Conservation (phyloP, 169 alveolate genomes). For the Cystoisospora suis region DNA sequence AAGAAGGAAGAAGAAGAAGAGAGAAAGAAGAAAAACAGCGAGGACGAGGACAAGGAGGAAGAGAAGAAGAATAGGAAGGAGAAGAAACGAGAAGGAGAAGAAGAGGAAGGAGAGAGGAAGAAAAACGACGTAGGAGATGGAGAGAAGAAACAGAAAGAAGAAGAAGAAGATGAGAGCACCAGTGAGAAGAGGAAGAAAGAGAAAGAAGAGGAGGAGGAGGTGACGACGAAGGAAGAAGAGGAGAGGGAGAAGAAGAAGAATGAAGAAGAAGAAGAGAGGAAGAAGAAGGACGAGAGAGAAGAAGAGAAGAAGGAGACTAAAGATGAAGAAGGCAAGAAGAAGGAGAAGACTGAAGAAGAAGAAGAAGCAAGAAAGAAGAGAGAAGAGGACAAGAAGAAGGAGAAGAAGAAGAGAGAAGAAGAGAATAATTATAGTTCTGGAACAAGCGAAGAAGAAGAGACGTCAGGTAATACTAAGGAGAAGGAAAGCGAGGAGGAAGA, state of each 20-base stretch:
- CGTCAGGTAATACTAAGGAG: neutral
- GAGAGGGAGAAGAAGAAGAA: neutral
- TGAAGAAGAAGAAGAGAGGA: neutral
- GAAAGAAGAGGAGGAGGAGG: neutral
- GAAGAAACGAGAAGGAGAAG: neutral
- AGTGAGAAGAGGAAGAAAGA: neutral
- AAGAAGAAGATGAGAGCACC: neutral
- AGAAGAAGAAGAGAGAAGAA: neutral
- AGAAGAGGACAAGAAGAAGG: constrained; percentile 12
- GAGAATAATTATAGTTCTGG: neutral
- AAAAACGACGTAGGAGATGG: neutral
- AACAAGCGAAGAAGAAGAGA: neutral
- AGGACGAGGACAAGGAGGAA: neutral
- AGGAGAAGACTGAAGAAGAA: neutral
- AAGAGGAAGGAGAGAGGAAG: neutral
- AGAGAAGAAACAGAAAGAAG: neutral
- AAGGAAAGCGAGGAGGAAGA: constrained; percentile 11
- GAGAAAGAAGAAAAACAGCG: neutral
- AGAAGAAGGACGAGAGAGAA: neutral
- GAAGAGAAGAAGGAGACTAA: constrained; percentile 13
- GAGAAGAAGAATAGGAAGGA: neutral
- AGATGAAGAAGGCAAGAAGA: neutral
- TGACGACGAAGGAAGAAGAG: neutral
- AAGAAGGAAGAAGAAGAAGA: neutral
- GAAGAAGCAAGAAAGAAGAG: neutral